Conservation (phyloP, 2,329 filamentous ascomycete species). For the Ceratocystis cubensis region DNA sequence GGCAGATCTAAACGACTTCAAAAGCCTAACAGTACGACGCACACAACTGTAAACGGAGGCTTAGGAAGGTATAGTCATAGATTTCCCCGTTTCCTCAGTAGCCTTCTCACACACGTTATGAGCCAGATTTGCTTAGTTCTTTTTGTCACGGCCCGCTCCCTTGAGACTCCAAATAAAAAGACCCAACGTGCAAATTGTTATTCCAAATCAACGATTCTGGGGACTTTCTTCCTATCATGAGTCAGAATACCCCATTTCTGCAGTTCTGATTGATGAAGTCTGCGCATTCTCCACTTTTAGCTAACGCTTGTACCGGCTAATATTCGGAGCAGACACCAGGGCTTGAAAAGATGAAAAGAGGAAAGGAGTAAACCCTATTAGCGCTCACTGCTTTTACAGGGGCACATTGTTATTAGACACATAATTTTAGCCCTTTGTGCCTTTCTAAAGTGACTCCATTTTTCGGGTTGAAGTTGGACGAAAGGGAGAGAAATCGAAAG, state of each 20-base stretch:
- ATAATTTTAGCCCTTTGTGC: neutral
- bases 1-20: neutral
- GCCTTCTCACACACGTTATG: neutral
- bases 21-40: neutral
- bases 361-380: neutral
- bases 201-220: neutral
- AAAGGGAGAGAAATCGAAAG: neutral
- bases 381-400: neutral
- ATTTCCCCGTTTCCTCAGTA: neutral
- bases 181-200: neutral
- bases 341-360: neutral
- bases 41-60: neutral
- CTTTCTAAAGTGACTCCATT: neutral
- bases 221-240: neutral
- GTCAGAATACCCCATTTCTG: neutral
- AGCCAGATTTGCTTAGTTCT: neutral
- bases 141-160: neutral
- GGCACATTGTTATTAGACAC: neutral
- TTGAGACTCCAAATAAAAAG: neutral
- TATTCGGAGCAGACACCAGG: neutral
- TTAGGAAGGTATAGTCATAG: neutral
- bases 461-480: neutral
- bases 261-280: neutral
- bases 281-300: neutral
- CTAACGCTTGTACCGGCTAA: neutral